phyloP scores from a whole-genome alignment of 2,329 filamentous ascomycete species.

The Aspergillus sp. region DNA sequence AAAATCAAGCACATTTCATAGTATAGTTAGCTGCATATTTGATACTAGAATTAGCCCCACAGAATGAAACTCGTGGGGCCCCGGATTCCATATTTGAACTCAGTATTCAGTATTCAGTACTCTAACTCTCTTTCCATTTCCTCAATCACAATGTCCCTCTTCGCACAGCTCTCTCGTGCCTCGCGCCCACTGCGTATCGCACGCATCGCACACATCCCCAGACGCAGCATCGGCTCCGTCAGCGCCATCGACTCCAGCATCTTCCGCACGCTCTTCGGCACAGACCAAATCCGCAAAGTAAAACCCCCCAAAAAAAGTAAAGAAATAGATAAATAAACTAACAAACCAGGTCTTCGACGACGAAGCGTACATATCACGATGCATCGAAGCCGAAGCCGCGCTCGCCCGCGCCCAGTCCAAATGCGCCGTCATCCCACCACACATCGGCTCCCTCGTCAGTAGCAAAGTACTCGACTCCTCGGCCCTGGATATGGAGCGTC shows the following conservation, averaged over 20 bases:
- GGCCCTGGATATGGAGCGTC: constrained; percentile 45
- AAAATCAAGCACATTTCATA: too few relatives aligned
- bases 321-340: not conserved
- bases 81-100: too few relatives aligned
- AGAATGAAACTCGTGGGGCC: too few relatives aligned
- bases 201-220: constrained; percentile 50
- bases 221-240: constrained; percentile 55
- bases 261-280: constrained; percentile 15
- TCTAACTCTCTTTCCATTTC: too few relatives aligned
- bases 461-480: constrained; percentile 28
- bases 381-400: constrained; percentile 52
- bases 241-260: constrained; percentile 17
- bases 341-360: constrained; percentile 48
- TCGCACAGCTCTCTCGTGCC: constrained; percentile 16
- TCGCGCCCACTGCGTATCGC: constrained; percentile 2
- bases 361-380: constrained; percentile 49
- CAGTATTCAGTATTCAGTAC: too few relatives aligned
- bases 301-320: not conserved
- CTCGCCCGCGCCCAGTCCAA: constrained; percentile 53
- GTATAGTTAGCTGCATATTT: too few relatives aligned
- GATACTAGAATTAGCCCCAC: too few relatives aligned
- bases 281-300: constrained; percentile 15
- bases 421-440: constrained; percentile 48
- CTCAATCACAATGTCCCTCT: constrained; percentile 10
- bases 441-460: constrained; percentile 39